A percentile compares a stretch with the other conserved stretches of the same genome.
Conservation (phyloP, 495 filamentous ascomycete genomes). For the Aspergillus heteromorphus region DNA sequence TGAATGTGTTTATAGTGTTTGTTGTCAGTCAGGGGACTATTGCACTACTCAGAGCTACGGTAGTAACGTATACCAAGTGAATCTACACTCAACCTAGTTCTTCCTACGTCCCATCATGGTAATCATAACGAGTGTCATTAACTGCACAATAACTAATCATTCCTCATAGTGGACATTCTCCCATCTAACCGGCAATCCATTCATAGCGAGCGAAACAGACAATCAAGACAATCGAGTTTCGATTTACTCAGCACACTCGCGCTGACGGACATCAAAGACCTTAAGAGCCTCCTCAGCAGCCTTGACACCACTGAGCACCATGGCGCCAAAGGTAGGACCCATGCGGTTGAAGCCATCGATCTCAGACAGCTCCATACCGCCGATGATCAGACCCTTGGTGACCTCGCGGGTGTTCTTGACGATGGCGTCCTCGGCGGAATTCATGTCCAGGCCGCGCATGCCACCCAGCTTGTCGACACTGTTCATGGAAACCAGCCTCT, state of each 20-base stretch:
- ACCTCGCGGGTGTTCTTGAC: conserved; percentile 86
- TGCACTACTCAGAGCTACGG: no score
- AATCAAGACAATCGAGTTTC: background rate
- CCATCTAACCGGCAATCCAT: background rate
- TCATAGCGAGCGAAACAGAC: background rate
- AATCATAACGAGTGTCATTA: background rate
- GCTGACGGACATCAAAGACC: conserved; percentile 71
- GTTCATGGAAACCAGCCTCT: conserved; percentile 78
- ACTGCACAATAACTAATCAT: background rate
- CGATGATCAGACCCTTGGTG: conserved; percentile 80
- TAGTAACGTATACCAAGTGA: no score
- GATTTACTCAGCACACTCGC: conserved; percentile 45
- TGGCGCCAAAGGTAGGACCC: conserved; percentile 75
- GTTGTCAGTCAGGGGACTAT: no score
- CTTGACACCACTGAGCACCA: conserved; percentile 80
- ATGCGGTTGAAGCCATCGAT: conserved; percentile 86
- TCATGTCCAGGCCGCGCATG: conserved; percentile 91
- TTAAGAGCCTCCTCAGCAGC: conserved; percentile 78
- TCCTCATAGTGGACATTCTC: background rate
- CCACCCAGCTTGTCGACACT: conserved; percentile 75
- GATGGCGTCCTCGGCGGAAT: conserved; percentile 81
- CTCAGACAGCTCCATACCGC: conserved; percentile 89
- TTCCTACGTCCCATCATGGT: no score
- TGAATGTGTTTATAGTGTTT: no score
- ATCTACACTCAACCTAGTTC: no score